Base-by-base conservation (phyloP, 2,329 filamentous ascomycete genomes). In the Colletotrichum sp. region DNA sequence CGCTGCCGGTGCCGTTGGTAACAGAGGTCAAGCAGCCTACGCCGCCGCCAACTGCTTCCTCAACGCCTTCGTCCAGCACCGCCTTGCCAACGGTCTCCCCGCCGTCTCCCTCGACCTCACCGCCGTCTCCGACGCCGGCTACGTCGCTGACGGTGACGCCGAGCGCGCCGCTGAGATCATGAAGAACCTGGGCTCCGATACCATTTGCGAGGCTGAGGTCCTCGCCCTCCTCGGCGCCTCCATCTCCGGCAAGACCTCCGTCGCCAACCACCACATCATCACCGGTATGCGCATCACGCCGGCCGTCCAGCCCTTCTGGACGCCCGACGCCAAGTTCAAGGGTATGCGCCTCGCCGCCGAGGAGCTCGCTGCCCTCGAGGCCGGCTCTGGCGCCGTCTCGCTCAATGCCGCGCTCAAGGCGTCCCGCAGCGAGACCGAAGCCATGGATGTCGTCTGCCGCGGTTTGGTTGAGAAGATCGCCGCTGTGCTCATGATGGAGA, bases 21-120 rank as follows among this genome's bases (percentile, higher is more conserved):
- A 89, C 80, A 84, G 84, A 62, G 88, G 87, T 0, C 89, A 91
- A 76, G 87, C 89, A 7, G 88, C 89, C 5, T 92, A 92, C 79
- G 84, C 86, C 4, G 87, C 88, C 0, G 89, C 85, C 34, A 90
- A 90, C 79, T 84, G 85, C 52, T 90, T 87, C 82, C 81, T 89
- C 16, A 84, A 88, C 70, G 82, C 84, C 4, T 82, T 89, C 32
- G 86, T 85, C 9, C 83, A 85, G 52, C 83, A 87, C 78, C 84
- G 88, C 4, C 82, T 84, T 0, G 79, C 80, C 3, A 81, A 81
- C 29, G 87, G 87, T 2, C 81, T 89, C 3, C 82, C 86, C 4
- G 88, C 87, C 27, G 84, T 87, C 0, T 86, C 87, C 0, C 84
- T 93, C 5, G 87, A 92, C 78, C 82, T 93, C 27, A 90, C 90